Conservation (phyloP, 805 yeast species). For the Candida nanaspora region DNA sequence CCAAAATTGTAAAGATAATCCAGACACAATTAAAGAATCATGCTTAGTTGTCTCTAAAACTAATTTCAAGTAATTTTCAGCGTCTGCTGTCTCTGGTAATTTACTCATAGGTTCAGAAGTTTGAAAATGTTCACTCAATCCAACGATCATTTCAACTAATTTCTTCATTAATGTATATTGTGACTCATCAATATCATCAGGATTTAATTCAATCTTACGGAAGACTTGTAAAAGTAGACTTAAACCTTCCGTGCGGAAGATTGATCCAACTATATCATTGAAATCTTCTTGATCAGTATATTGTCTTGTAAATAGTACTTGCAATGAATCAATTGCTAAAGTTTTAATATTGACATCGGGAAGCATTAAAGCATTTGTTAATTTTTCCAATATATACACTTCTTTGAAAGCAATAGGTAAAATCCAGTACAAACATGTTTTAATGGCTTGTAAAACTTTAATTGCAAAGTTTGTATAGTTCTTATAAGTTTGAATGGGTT, state of each 20-base stretch:
- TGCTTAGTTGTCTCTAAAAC: constrained; percentile 78
- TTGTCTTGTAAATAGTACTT: constrained; percentile 75
- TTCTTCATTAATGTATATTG: constrained; percentile 79
- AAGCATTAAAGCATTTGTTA: constrained; percentile 52
- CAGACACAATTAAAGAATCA: constrained; percentile 83
- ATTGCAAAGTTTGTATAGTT: constrained; percentile 39
- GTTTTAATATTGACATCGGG: constrained; percentile 63
- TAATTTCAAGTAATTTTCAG: constrained; percentile 60
- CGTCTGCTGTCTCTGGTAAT: constrained; percentile 49
- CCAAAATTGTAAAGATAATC: constrained; percentile 91
- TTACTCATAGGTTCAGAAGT: constrained; percentile 11
- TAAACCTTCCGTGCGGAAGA: constrained; percentile 72
- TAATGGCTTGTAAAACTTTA: constrained; percentile 71
- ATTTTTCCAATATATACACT: constrained; percentile 56
- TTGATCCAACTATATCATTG: constrained; percentile 68
- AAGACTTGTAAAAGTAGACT: constrained; percentile 60
- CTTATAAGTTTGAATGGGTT: constrained; percentile 1
- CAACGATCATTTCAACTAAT: constrained; percentile 88
- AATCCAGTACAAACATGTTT: constrained; percentile 89
- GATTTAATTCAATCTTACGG: constrained; percentile 48
- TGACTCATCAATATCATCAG: constrained; percentile 64
- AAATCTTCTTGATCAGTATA: constrained; percentile 66
- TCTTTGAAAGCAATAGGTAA: constrained; percentile 65
- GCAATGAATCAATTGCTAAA: constrained; percentile 85
- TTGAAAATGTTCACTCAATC: constrained; percentile 69